A percentile compares a stretch with the other conserved stretches of the same genome.
Conservation (phyloP, 495 filamentous ascomycete genomes). For the Penicillium daleae region DNA sequence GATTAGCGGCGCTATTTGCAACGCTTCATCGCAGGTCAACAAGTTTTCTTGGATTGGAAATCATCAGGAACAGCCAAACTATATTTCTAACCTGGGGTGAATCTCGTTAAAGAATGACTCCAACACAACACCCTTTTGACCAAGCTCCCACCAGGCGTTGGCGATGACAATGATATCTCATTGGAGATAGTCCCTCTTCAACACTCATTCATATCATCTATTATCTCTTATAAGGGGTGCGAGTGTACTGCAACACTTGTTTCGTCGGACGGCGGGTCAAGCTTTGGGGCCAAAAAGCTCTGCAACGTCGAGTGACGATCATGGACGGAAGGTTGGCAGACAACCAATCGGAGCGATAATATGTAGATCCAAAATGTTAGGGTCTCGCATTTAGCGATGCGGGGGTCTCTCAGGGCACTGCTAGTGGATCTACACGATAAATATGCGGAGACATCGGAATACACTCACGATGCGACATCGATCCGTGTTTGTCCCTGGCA, state of each 20-base stretch:
- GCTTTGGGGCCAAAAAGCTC: neutral
- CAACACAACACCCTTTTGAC: neutral
- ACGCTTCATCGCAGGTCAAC: constrained; percentile 10
- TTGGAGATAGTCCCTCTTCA: neutral
- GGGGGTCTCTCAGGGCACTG: neutral
- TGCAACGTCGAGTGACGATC: constrained; percentile 1
- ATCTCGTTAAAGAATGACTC: neutral
- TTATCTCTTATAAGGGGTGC: neutral
- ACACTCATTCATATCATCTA: neutral
- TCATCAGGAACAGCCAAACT: neutral
- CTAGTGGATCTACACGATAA: neutral
- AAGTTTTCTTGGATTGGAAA: neutral
- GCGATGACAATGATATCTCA: neutral
- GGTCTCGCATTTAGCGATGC: neutral
- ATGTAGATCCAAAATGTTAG: neutral
- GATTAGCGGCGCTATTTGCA: neutral
- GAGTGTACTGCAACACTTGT: neutral
- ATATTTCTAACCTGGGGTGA: neutral
- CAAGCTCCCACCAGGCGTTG: neutral
- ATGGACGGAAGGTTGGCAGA: neutral
- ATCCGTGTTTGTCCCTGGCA: neutral
- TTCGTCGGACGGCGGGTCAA: neutral
- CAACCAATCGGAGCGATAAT: neutral
- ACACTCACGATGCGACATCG: neutral
- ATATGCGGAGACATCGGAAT: constrained; percentile 4